Evolutionary conservation across 1,284 basidiomycete genomes (phyloP).

Genomic region (Quambalaria eucalypti): DNA sequence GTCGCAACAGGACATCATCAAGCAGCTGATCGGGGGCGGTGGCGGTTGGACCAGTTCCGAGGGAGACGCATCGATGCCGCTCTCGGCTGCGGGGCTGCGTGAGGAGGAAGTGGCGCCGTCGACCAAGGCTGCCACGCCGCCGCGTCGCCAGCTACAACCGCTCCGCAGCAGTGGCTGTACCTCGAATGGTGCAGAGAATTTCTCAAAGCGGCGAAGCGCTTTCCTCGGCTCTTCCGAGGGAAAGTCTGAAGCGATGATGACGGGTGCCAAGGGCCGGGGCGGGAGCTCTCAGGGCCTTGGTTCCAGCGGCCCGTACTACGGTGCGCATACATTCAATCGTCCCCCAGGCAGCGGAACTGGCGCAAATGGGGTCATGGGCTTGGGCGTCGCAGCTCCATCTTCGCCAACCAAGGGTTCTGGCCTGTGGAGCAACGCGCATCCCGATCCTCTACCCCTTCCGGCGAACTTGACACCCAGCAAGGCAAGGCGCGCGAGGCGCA

Average conservation of each 20-base stretch:
- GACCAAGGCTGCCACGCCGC: neutral
- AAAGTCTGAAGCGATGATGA: neutral
- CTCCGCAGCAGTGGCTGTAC: neutral
- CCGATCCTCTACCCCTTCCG: conserved; percentile 20
- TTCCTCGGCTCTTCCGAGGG: neutral
- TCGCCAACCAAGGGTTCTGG: conserved; percentile 13
- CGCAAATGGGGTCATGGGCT: conserved; percentile 2
- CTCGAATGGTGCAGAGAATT: neutral
- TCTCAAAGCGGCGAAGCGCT: neutral
- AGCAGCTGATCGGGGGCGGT: conserved; percentile 15
- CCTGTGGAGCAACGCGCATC: conserved; percentile 2
- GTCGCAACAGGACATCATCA: conserved; percentile 31
- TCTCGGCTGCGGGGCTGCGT: neutral
- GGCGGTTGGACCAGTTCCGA: neutral
- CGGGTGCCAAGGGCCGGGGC: neutral
- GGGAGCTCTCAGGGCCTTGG: neutral
- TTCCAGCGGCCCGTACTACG: conserved; percentile 21
- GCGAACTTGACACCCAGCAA: conserved; percentile 1
- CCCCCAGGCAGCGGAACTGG: conserved; percentile 6
- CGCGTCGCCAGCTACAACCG: neutral
- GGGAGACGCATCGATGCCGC: neutral
- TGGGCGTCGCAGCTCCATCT: conserved; percentile 6
- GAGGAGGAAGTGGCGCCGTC: neutral
- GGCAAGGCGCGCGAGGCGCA: conserved; percentile 9
- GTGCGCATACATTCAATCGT: conserved; percentile 29